Evolutionary conservation across 192 early-diverging fungal species (phyloP).

Genomic region (Mortierella antarctica): DNA sequence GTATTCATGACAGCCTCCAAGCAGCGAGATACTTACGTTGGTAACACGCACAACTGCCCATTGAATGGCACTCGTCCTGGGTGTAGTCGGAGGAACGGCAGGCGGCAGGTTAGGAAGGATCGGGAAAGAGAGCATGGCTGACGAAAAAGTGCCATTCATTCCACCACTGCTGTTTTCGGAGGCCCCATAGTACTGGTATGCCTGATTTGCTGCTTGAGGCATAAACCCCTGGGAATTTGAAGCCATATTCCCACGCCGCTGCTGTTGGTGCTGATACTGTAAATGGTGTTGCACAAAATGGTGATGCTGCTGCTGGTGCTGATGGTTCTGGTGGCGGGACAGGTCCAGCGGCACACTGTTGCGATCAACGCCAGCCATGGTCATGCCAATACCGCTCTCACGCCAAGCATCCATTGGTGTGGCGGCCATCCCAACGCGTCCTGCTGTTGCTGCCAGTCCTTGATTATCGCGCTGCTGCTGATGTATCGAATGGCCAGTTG

Average conservation of each 20-base stretch:
- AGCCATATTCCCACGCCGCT: background rate
- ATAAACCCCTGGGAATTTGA: too few species aligned
- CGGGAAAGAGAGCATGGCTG: conserved; percentile 3
- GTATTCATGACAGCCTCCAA: background rate
- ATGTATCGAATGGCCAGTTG: background rate
- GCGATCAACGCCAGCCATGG: background rate
- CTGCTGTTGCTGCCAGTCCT: background rate
- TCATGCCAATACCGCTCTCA: conserved; percentile 3
- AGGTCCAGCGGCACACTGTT: background rate
- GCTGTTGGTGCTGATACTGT: background rate
- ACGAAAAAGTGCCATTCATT: background rate
- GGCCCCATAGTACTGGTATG: background rate
- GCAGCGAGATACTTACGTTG: conserved; percentile 16
- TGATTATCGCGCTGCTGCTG: background rate
- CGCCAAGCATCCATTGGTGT: conserved; percentile 10
- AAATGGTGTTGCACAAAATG: too few species aligned
- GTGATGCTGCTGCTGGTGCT: too few species aligned
- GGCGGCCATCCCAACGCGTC: background rate
- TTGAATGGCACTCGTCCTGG: conserved; percentile 24
- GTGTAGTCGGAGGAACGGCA: conserved; percentile 16
- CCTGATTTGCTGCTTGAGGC: background rate
- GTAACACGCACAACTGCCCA: conserved; percentile 49
- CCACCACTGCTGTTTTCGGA: background rate
- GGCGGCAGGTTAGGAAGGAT: conserved; percentile 32
- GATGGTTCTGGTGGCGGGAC: background rate